Evolutionary conservation across 371 early-diverging fungal genomes (phyloP).

Genomic region (Sporodiniella umbellata): DNA sequence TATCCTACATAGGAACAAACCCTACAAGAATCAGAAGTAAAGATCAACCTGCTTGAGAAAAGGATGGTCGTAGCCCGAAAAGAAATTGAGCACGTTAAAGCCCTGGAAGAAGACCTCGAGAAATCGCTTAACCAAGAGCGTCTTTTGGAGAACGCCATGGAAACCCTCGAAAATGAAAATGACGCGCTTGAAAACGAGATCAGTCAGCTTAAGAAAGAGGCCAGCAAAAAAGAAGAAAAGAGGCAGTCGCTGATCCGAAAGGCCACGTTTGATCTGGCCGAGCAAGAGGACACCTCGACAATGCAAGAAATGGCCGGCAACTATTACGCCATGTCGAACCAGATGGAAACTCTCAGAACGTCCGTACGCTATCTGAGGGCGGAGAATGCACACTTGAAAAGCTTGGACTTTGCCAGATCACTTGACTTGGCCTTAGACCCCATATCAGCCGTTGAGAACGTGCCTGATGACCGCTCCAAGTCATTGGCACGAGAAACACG

Average conservation of each 20-base stretch:
- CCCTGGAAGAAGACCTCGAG: slow-evolving; percentile 58
- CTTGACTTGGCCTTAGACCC: slow-evolving; percentile 38
- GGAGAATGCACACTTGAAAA: slow-evolving; percentile 79
- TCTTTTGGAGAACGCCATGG: slow-evolving; percentile 73
- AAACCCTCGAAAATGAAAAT: slow-evolving; percentile 70
- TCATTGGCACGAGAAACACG: slow-evolving; percentile 37
- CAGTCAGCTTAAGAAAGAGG: slow-evolving; percentile 52
- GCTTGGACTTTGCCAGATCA: slow-evolving; percentile 42
- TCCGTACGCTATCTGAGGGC: slow-evolving; percentile 73
- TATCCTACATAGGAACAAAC: slow-evolving; percentile 78
- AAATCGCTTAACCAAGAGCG: slow-evolving; percentile 62
- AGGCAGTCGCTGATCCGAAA: slow-evolving; percentile 31
- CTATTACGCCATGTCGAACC: slow-evolving; percentile 16
- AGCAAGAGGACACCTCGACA: slow-evolving; percentile 2
- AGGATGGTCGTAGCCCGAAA: slow-evolving; percentile 66
- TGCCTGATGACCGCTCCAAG: slow-evolving; percentile 14
- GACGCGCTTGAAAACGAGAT: slow-evolving; percentile 66
- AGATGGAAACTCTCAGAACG: slow-evolving; percentile 66
- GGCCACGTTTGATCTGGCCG: slow-evolving; percentile 18
- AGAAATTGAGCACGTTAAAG: slow-evolving; percentile 63
- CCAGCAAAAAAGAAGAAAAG: slow-evolving; percentile 38
- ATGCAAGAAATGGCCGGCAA: slow-evolving; percentile 21
- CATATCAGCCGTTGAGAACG: too few species aligned
- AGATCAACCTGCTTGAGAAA: slow-evolving; percentile 77
- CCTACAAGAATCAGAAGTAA: slow-evolving; percentile 73